Conservation (phyloP, 1,139 yeast genomes). For the Blastobotrys illinoisensis region DNA sequence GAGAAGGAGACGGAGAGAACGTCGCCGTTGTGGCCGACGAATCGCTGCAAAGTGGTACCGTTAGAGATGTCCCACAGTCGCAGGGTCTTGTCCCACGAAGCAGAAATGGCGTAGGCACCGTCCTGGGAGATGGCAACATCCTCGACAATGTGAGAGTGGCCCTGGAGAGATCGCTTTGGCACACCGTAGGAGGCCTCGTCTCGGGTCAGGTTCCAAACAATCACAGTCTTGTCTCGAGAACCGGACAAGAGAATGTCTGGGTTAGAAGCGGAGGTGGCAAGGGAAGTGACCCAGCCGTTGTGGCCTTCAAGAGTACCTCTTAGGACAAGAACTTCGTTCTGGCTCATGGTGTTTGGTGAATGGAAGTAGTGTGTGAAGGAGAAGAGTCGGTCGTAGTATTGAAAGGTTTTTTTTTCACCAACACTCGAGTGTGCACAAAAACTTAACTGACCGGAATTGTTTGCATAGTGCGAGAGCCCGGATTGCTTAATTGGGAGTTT, state of each 20-base stretch:
- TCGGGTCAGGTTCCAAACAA: constrained; percentile 98
- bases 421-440: background rate
- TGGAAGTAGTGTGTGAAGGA: background rate
- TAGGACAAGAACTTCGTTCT: constrained; percentile 88
- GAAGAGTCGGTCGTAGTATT: background rate
- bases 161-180: constrained; percentile 94
- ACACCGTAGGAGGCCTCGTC: constrained; percentile 97
- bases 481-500: background rate
- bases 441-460: background rate
- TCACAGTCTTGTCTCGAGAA: constrained; percentile 97
- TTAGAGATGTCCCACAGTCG: constrained; percentile 97
- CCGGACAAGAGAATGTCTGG: constrained; percentile 98
- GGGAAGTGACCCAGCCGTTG: constrained; percentile 85
- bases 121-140: constrained; percentile 98
- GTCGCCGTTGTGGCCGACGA: constrained; percentile 97
- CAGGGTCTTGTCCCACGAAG: constrained; percentile 99
- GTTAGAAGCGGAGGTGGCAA: constrained; percentile 97
- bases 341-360: constrained; percentile 23
- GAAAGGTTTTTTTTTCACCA: background rate
- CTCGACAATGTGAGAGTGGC: constrained; percentile 99
- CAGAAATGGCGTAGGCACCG: constrained; percentile 97
- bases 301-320: constrained; percentile 97
- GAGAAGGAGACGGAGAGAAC: constrained; percentile 96
- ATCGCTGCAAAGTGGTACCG: constrained; percentile 92
- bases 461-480: background rate